Evolutionary conservation across 306 rosid genomes (phyloP).

Genomic region (Pterocarpus santalinus): DNA sequence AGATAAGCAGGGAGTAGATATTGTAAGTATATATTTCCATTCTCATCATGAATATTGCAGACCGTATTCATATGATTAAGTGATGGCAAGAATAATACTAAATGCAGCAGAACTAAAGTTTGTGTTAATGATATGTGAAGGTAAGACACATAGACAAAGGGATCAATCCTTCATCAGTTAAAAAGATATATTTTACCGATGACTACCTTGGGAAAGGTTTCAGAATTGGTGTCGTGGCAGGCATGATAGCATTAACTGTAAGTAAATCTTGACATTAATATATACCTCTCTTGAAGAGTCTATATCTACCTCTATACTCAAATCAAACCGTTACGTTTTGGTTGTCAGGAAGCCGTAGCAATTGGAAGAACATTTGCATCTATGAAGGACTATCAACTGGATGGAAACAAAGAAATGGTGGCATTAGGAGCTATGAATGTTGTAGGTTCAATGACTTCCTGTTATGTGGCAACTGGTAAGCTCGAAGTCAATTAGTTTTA

Average conservation of each 20-base stretch:
- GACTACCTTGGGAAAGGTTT: slow-evolving; percentile 77
- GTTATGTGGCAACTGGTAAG: slow-evolving; percentile 98
- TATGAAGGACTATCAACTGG: slow-evolving; percentile 93
- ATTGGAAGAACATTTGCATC: slow-evolving; percentile 98
- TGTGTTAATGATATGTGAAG: slow-evolving; percentile 57
- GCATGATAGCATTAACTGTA: slow-evolving; percentile 90
- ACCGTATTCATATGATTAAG: slow-evolving; percentile 21
- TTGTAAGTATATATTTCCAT: slow-evolving; percentile 62
- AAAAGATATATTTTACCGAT: slow-evolving; percentile 73
- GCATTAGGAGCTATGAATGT: slow-evolving; percentile 94
- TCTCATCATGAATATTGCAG: slow-evolving; percentile 20
- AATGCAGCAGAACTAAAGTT: slow-evolving; percentile 24
- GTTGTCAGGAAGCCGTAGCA: slow-evolving; percentile 86
- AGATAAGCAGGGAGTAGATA: slow-evolving; percentile 85
- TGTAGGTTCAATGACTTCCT: slow-evolving; percentile 94
- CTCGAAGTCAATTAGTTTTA: slow-evolving; percentile 25
- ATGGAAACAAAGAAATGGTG: slow-evolving; percentile 98
- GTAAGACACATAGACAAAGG: slow-evolving; percentile 80
- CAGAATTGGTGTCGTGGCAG: slow-evolving; percentile 83
- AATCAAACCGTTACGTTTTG: slow-evolving; percentile 12
- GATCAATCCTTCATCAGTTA: slow-evolving; percentile 85
- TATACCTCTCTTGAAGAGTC: slow-evolving; percentile 39
- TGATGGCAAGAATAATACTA: slow-evolving; percentile 10
- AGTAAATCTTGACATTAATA: slow-evolving; percentile 48
- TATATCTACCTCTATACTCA: slow-evolving; percentile 35